Base-by-base conservation (phyloP, 257 asterid genomes). In the Henckelia pumila region DNA sequence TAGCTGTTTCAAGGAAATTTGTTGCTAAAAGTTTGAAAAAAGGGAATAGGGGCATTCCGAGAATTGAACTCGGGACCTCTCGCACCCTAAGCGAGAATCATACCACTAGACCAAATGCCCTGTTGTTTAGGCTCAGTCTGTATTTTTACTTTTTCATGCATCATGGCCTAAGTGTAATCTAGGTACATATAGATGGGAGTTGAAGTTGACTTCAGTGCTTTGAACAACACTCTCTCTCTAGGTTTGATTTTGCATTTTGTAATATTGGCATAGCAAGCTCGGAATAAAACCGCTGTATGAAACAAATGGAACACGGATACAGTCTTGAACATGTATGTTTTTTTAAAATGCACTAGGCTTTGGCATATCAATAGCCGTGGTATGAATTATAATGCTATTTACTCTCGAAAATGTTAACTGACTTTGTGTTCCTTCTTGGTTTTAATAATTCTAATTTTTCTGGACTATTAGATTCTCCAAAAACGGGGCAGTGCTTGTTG, bases 1-100 rank as follows among this genome's bases (percentile, higher is more conserved):
- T 16, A 21, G 3, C 10, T 44, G 19, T 44, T 44, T 44, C 52
- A 13, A 44, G 52, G 17, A 10, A 37, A 16, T 37, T 9, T 37
- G 49, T 37, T 37, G 16, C 49, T 1, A 37, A 37, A 37, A 10
- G 17, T n/a, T 37, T 37, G 49, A 37, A 35, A 14, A 35, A 35
- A 37, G 49, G 47, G 17, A n/a, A n/a, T n/a, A n/a, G 90, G 89
- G 92, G 92, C 92, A 83, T 83, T 85, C 84, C 85, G 85, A 83
- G 88, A 83, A 88, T 88, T 83, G 92, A 88, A 88, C 90, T 82
- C 87, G 82, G 85, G 83, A 83, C 93, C 93, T 83, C 95, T 85
- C 86, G 87, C 89, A 86, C 89, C 88, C 85, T 80, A 82, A 86
- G 86, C 85, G 80, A 85, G 85, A 82, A 82, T 82, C 88, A 82